phyloP scores from a whole-genome alignment of 441 rosid species.

The Pelargonium myrrhifolium region DNA sequence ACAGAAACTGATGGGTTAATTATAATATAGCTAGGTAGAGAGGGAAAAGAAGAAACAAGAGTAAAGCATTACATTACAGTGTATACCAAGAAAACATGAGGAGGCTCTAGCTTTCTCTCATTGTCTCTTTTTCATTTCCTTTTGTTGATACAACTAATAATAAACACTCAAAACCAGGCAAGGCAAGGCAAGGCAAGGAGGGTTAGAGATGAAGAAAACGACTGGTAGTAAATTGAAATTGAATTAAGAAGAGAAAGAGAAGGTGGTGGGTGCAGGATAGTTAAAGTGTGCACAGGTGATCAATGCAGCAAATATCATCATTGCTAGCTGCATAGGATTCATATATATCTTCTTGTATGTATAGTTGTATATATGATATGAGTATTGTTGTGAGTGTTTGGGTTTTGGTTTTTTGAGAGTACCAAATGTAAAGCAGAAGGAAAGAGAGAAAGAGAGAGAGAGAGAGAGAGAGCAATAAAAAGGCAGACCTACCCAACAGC shows the following conservation, averaged over 20 bases:
- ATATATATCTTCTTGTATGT: too few species aligned
- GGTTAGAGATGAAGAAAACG: slow-evolving; percentile 27
- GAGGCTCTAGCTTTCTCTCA: neutral
- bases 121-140: neutral
- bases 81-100: too few species aligned
- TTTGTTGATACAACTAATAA: slow-evolving; percentile 7
- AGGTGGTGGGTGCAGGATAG: slow-evolving; percentile 54
- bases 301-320: too few species aligned
- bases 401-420: slow-evolving; percentile 11
- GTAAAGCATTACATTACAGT: slow-evolving; percentile 9
- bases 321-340: too few species aligned
- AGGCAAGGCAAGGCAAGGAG: too few species aligned
- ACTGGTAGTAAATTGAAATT: slow-evolving; percentile 23
- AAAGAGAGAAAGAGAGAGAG: slow-evolving; percentile 14
- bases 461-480: slow-evolving; percentile 41
- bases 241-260: slow-evolving; percentile 32
- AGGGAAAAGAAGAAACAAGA: too few species aligned
- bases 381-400: too few species aligned
- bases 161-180: slow-evolving; percentile 27
- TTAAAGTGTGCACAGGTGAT: slow-evolving; percentile 2
- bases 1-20: too few species aligned
- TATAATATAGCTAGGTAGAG: too few species aligned
- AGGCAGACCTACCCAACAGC: slow-evolving; percentile 66
- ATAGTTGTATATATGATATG: too few species aligned
- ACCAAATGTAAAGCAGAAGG: neutral